phyloP scores from a whole-genome alignment of 2,329 filamentous ascomycete genomes.

The Penicillium occitanis region DNA sequence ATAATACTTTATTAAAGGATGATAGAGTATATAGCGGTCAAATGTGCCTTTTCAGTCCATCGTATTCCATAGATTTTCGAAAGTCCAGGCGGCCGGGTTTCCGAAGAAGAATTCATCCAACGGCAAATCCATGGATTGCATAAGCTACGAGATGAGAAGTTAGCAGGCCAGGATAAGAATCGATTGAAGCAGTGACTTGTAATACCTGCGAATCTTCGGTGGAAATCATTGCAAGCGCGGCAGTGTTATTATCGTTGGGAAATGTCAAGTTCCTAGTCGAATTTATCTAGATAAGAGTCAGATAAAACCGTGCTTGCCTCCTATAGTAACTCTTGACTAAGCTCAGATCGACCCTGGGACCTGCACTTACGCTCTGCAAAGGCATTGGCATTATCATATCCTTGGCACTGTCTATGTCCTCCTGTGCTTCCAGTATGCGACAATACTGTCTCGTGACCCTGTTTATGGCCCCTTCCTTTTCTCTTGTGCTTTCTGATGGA shows the following conservation, averaged over 20 bases:
- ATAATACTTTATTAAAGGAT: background rate
- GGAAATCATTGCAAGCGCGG: background rate
- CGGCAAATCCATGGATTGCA: constrained; percentile 18
- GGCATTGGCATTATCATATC: constrained; percentile 15
- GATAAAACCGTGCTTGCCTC: background rate
- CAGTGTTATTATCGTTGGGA: background rate
- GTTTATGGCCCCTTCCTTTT: constrained; percentile 29
- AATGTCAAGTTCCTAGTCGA: background rate
- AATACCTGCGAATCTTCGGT: constrained; percentile 10
- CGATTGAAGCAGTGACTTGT: background rate
- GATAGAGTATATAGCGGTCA: background rate
- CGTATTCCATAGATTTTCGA: constrained; percentile 23
- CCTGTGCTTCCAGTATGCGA: constrained; percentile 25
- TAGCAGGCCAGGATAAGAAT: background rate
- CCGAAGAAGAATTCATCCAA: constrained; percentile 26
- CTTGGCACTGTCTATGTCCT: constrained; percentile 24
- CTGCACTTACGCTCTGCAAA: constrained; percentile 10
- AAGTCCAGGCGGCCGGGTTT: constrained; percentile 26
- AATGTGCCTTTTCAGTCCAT: background rate
- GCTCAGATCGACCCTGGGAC: background rate
- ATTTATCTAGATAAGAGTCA: background rate
- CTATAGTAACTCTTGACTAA: background rate
- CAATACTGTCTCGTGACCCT: constrained; percentile 26
- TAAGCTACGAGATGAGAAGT: background rate
- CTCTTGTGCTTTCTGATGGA: constrained; percentile 24